Evolutionary conservation across 2,329 filamentous ascomycete species (phyloP).

Genomic region (Lasiodiplodia gonubiensis): DNA sequence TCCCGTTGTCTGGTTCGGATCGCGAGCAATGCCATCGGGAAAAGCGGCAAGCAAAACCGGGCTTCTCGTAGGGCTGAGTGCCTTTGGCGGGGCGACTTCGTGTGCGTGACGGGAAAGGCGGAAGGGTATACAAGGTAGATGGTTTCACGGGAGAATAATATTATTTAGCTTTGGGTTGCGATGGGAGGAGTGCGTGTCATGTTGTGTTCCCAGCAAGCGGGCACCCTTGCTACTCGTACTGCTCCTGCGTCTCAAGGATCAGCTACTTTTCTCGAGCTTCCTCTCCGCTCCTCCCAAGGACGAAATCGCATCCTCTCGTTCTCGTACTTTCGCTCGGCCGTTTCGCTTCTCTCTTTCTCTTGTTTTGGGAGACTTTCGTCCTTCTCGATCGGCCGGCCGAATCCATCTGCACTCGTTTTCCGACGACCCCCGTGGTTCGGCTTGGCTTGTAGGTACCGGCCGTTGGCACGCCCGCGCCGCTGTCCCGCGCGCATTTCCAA

Average conservation of each 20-base stretch:
- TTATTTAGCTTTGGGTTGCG: not conserved
- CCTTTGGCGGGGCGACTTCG: not conserved
- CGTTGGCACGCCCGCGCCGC: too few relatives aligned
- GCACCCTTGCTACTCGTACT: not conserved
- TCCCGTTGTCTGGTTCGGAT: not conserved
- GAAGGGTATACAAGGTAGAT: not conserved
- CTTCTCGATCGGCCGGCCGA: slow-evolving; percentile 1
- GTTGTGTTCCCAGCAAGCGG: not conserved
- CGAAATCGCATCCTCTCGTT: not conserved
- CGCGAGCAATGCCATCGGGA: not conserved
- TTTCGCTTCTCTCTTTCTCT: not conserved
- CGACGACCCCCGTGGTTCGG: not conserved
- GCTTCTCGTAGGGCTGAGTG: not conserved
- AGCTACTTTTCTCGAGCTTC: not conserved
- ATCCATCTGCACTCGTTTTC: not conserved
- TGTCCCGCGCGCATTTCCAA: too few relatives aligned
- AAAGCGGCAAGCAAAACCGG: not conserved
- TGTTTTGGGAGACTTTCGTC: not conserved
- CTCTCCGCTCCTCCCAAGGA: not conserved
- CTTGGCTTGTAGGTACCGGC: not conserved
- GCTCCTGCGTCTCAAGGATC: not conserved
- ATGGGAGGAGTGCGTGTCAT: not conserved
- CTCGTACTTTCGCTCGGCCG: not conserved
- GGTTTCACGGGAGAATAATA: not conserved
- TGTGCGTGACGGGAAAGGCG: not conserved